Base-by-base conservation (phyloP, 169 alveolate species). In the Cyclospora cayetanensis region DNA sequence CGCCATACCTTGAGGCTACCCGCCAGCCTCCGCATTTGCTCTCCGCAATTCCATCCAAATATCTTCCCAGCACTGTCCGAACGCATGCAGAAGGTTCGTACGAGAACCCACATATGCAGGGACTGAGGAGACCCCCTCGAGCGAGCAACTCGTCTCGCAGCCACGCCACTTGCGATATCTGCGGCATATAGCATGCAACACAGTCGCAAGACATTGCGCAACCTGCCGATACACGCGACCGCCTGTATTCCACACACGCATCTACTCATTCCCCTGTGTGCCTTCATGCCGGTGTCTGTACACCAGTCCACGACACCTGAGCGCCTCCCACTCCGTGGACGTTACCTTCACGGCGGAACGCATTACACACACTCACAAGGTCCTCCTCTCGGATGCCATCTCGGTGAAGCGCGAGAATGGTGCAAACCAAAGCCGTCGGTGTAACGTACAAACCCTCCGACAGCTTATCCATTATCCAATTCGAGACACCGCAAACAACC, bases 381-480 rank as follows among this genome's bases (percentile, higher is more conserved):
- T 82, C 90, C 27, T 82, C 90, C 39, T 82, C 90, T 11, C 90
- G 76, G 60, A 82, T 82, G 42, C 90, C 90, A 29, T 55, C 65
- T 5, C 42, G 63, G 63, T 84, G 91, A 42, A 63, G 25, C 15
- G 70, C 63, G 15, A 82, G 65, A 12, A 86, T 43, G 1, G 92
- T 68, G 41, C 74, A 63, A 12, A 86, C 92, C 55, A 86, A 41
- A 12, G 92, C 65, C 2, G 92, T 86, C 22, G 92, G 85, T 4
- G 92, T 63, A 4, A 86, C 31, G 46, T 70, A 70, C 25, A 70
- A 27, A 0, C 83, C 53, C 4, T 70, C 55, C 34, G 31, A 7
- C 34, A 70, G 52, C 29, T 18, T 15, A 1, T 35, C 83, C 83
- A 70, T 70, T 7, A 70, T 0, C 0, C 34, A 5, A 1, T 12